Conservation (phyloP, 345 rosid species). For the Populus ilicifolia region DNA sequence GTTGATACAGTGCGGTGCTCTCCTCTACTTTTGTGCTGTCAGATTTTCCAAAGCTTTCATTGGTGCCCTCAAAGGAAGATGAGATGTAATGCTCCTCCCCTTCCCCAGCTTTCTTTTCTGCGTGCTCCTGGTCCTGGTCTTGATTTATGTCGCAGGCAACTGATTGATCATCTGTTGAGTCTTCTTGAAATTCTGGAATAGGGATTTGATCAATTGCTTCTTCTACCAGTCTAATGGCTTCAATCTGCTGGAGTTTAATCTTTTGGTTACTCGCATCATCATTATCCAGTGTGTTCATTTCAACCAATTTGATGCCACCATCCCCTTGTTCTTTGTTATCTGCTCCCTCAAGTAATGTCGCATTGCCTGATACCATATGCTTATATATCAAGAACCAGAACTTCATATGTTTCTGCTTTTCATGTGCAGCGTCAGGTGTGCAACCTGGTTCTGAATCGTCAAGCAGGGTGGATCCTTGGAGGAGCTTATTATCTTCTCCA, state of each 20-base stretch:
- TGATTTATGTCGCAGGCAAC: slow-evolving; percentile 26
- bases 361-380: slow-evolving; percentile 27
- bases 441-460: slow-evolving; percentile 21
- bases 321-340: not conserved
- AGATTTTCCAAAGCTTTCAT: slow-evolving; percentile 23
- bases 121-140: slow-evolving; percentile 23
- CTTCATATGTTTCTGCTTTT: slow-evolving; percentile 46
- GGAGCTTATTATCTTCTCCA: slow-evolving; percentile 23
- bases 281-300: slow-evolving; percentile 9
- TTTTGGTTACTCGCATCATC: slow-evolving; percentile 25
- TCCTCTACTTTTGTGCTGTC: slow-evolving; percentile 19
- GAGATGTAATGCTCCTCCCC: slow-evolving; percentile 14
- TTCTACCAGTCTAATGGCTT: slow-evolving; percentile 79
- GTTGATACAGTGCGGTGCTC: not conserved
- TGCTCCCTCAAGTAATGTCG: slow-evolving; percentile 6
- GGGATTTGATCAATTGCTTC: slow-evolving; percentile 85
- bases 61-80: slow-evolving; percentile 9
- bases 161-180: slow-evolving; percentile 53
- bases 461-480: slow-evolving; percentile 14
- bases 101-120: slow-evolving; percentile 12
- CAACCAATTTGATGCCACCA: slow-evolving; percentile 13
- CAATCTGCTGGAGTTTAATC: slow-evolving; percentile 40
- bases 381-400: slow-evolving; percentile 31
- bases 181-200: slow-evolving; percentile 50
- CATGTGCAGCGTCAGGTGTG: slow-evolving; percentile 23